Evolutionary conservation across 2,329 filamentous ascomycete genomes (phyloP).

Genomic region (Alternaria longipes): DNA sequence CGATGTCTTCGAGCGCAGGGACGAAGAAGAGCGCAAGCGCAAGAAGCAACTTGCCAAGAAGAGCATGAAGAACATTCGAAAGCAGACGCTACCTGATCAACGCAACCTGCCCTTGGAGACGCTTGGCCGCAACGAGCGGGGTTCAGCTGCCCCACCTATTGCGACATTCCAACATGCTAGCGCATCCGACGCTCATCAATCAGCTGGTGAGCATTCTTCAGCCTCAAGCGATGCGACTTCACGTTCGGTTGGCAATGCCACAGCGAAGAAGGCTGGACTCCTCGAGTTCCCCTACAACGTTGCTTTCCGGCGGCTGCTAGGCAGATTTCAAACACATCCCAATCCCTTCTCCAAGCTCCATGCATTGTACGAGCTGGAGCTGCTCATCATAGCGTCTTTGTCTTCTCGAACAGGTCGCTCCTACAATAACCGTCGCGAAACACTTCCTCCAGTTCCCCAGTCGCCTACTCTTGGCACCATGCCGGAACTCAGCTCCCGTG

Average conservation of each 20-base stretch:
- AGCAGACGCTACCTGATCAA: slow-evolving; percentile 43
- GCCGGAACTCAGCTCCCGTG: slow-evolving; percentile 56
- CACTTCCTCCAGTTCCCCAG: slow-evolving; percentile 54
- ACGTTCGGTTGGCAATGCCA: slow-evolving; percentile 52
- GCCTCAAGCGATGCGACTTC: slow-evolving; percentile 57
- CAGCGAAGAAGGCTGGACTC: slow-evolving; percentile 55
- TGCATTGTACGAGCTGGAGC: slow-evolving; percentile 82
- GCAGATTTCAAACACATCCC: slow-evolving; percentile 87
- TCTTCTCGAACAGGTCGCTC: slow-evolving; percentile 63
- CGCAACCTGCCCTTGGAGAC: slow-evolving; percentile 55
- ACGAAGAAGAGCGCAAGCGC: slow-evolving; percentile 53
- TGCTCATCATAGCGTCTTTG: slow-evolving; percentile 80
- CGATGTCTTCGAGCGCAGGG: slow-evolving; percentile 53
- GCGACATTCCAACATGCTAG: slow-evolving; percentile 55
- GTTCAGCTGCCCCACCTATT: slow-evolving; percentile 53
- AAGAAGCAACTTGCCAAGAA: slow-evolving; percentile 50
- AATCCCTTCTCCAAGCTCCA: slow-evolving; percentile 88
- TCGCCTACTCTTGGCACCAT: slow-evolving; percentile 57
- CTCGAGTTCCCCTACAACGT: slow-evolving; percentile 80
- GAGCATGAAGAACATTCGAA: slow-evolving; percentile 71
- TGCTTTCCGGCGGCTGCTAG: slow-evolving; percentile 80
- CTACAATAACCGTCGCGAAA: slow-evolving; percentile 52
- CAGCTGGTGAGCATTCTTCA: slow-evolving; percentile 57
- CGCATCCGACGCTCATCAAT: slow-evolving; percentile 50
- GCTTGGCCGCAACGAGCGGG: slow-evolving; percentile 53